phyloP scores from a whole-genome alignment of 768 basidiomycete genomes.

The Calocybe indica region DNA sequence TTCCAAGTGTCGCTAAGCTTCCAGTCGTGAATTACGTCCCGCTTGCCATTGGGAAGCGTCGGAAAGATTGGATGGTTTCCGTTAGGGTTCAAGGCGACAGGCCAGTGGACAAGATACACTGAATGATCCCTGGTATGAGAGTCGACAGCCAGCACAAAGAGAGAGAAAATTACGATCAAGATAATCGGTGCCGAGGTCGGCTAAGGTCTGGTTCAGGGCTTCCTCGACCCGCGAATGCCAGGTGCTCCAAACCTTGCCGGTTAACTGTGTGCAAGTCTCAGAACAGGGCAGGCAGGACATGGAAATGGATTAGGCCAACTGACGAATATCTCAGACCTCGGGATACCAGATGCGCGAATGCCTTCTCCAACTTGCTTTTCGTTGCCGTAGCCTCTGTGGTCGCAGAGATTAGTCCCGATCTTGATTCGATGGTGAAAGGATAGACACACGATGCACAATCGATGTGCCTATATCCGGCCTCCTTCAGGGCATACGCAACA shows the following conservation, averaged over 20 bases:
- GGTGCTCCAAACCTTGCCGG: constrained; percentile 66
- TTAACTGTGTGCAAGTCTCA: constrained; percentile 38
- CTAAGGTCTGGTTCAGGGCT: constrained; percentile 68
- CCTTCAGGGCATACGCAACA: constrained; percentile 68
- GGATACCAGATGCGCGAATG: constrained; percentile 69
- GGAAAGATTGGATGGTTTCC: constrained; percentile 61
- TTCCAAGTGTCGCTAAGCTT: constrained; percentile 73
- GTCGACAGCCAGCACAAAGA: constrained; percentile 11
- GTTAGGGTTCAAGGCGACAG: constrained; percentile 64
- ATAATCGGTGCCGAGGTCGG: constrained; percentile 78
- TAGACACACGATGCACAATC: constrained; percentile 51
- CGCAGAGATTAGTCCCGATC: not conserved
- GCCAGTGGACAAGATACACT: constrained; percentile 80
- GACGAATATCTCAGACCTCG: constrained; percentile 56
- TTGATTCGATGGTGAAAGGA: constrained; percentile 3
- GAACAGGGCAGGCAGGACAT: not conserved
- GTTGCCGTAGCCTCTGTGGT: constrained; percentile 56
- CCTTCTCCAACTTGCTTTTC: constrained; percentile 83
- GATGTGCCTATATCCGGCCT: constrained; percentile 70
- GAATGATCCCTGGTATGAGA: constrained; percentile 2
- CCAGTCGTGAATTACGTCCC: constrained; percentile 66
- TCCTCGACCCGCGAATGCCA: constrained; percentile 70
- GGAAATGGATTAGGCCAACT: not conserved
- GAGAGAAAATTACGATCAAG: constrained; percentile 57
- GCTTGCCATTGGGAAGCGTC: constrained; percentile 51